Base-by-base conservation (phyloP, 345 rosid species). In the Populus simonii region DNA sequence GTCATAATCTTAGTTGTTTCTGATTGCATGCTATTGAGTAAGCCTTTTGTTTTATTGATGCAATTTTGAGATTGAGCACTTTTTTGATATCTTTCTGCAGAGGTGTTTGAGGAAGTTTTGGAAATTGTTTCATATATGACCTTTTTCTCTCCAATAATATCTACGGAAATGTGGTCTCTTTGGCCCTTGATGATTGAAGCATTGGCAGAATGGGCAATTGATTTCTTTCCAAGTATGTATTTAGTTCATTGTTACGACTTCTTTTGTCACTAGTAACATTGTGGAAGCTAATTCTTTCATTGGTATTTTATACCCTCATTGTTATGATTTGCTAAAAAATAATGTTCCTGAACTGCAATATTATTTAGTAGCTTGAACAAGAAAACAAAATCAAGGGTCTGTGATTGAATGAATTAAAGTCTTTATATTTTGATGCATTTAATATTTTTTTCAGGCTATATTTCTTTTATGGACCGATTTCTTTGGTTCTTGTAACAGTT, bases 81-180 rank as follows among this genome's bases (percentile, higher is more conserved):
- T 78, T 68, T 22, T 66, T 33, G 57, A 65, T 79, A 70, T 79
- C 27, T 65, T 86, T 81, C 27, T 80, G 83, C 92, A 96, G 99
- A 96, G 92, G 99, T 96, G 72, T 96, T 90, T 86, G 99, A 96
- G 89, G 99, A 96, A 89, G 95, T 96, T 74, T 81, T 94, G 93
- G 99, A 96, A 86, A 94, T 96, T 82, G 96, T 92, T 61, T 92
- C 98, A n/a, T 91, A 92, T 80, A 94, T 96, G 99, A 93, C 99
- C 77, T 94, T 93, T 85, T 96, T 90, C 81, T 89, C 98, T 70
- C 99, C 99, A 27, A 89, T 87, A 49, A 94, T 96, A 86, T 92
- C 99, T 49, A 68, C 89, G 83, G 97, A 90, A 41, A 92, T 96
- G 97, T 96, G 99, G 99, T 91, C 90, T 83, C 97, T 96, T 55